phyloP scores from a whole-genome alignment of 768 basidiomycete species.

The Podaxis pistillaris region DNA sequence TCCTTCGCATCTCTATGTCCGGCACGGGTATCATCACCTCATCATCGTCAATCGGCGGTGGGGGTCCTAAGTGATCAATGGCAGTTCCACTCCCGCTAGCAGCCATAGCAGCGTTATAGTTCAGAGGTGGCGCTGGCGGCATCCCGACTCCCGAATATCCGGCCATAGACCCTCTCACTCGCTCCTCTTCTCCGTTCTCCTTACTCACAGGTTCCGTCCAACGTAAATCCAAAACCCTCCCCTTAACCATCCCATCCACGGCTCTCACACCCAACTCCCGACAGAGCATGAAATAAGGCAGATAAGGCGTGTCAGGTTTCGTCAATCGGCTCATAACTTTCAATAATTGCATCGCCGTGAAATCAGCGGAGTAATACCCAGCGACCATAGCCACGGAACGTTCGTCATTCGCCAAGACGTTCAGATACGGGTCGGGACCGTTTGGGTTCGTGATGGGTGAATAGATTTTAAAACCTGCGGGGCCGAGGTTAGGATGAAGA shows the following conservation, averaged over 20 bases:
- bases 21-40: conserved; percentile 22
- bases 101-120: conserved; percentile 11
- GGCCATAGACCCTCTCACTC: conserved; percentile 4
- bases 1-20: conserved; percentile 26
- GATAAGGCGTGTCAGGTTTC: conserved; percentile 56
- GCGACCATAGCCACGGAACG: conserved; percentile 32
- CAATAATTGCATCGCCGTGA: conserved; percentile 76
- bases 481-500: conserved; percentile 56
- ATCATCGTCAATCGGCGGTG: conserved; percentile 17
- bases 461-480: conserved; percentile 64
- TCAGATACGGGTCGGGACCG: conserved; percentile 24
- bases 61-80: conserved; percentile 12
- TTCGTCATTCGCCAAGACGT: conserved; percentile 23
- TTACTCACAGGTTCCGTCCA: conserved; percentile 73
- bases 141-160: conserved; percentile 13
- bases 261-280: conserved; percentile 81
- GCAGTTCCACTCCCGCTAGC: conserved; percentile 13
- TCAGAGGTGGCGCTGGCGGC: conserved; percentile 8
- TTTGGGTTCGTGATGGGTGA: conserved; percentile 38
- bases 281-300: conserved; percentile 81
- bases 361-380: conserved; percentile 60
- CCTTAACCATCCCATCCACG: conserved; percentile 84
- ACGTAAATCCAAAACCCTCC: conserved; percentile 68
- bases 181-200: conserved; percentile 41
- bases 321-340: conserved; percentile 80